A percentile compares a stretch with the other conserved stretches of the same genome.
Evolutionary conservation across 2,329 filamentous ascomycete genomes (phyloP).

Genomic region (Cyclaneusma minus): DNA sequence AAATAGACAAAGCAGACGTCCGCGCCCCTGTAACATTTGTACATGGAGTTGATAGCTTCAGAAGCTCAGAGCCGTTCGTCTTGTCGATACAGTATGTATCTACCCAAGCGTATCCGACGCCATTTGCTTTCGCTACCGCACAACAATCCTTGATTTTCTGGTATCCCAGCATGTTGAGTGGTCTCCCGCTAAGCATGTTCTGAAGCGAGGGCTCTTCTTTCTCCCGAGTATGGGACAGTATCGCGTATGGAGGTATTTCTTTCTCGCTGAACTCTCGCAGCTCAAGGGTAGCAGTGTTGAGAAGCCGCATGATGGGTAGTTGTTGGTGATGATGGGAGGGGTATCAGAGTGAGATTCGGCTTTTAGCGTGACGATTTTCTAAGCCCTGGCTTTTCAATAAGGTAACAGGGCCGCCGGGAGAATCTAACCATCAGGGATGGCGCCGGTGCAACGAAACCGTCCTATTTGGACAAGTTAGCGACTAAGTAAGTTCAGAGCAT

Average conservation of each 20-base stretch:
- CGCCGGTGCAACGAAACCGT: no score
- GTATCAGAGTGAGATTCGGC: no score
- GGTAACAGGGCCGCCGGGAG: no score
- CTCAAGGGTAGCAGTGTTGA: slow-evolving; percentile 4
- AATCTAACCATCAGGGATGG: no score
- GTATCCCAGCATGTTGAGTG: slow-evolving; percentile 5
- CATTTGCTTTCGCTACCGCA: slow-evolving; percentile 1
- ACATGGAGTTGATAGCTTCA: slow-evolving; percentile 11
- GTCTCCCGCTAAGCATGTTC: slow-evolving; percentile 12
- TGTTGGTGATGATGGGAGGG: no score
- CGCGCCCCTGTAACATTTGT: slow-evolving; percentile 8
- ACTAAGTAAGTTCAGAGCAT: no score
- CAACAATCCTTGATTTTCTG: slow-evolving; percentile 5
- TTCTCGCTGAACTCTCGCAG: slow-evolving; percentile 5
- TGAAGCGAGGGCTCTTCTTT: slow-evolving; percentile 15
- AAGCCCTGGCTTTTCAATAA: no score
- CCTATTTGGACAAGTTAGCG: no score
- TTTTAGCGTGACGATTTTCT: no score
- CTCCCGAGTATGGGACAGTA: slow-evolving; percentile 19
- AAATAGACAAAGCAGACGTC: slow-evolving; percentile 7
- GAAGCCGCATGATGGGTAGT: slow-evolving; percentile 7
- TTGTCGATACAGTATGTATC: slow-evolving; percentile 7
- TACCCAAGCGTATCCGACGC: slow-evolving; percentile 4
- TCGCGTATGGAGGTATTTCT: slow-evolving; percentile 15
- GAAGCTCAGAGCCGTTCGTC: slow-evolving; percentile 10